Base-by-base conservation (phyloP, 352 stramenopile genomes). In the Pythium phragmitis region DNA sequence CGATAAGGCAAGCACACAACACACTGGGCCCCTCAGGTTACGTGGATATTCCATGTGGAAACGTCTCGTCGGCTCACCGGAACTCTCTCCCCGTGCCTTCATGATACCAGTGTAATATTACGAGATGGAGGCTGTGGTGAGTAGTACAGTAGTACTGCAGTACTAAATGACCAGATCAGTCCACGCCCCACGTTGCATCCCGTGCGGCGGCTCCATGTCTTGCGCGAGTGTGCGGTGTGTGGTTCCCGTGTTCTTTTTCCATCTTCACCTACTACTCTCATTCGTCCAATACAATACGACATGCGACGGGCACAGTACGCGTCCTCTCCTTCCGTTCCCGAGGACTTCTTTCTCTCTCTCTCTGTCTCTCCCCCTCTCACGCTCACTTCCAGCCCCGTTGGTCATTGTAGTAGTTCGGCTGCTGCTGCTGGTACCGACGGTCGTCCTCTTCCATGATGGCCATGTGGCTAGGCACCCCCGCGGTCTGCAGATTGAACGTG, bases 401-500 rank as follows among this genome's bases (percentile, higher is more conserved):
- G 54, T 60, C 28, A 21, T 28, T 51, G 48, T 37, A 8, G 28
- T 54, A 54, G 48, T 14, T 54, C 5, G 48, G 14, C 21, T 50
- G 45, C 19, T 50, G 45, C 36, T 54, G 57, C 11, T 45, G 28
- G 48, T 57, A 65, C 17, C 48, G 47, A n/a, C 41, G 37, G 26
- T 81, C 75, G 53, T 85, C 79, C 39, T 91, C 82, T 58, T 91
- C 82, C 50, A 89, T 69, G 55, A 91, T 89, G 3, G 80, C 76
- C 67, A 88, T 33, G 12, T 42, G 65, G 14, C 65, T 69, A 4
- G 17, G 59, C 13, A 41, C 69, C 12, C 63, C 69, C 6, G 14
- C 12, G 8, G 69, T 43, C 26, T 79, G 69, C 33, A 91, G 72
- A 62, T 91, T 68, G 39, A 83, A 91, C 26, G 80, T 88, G 41